Conservation (phyloP, 805 yeast species). For the Starmerella etchellsii region DNA sequence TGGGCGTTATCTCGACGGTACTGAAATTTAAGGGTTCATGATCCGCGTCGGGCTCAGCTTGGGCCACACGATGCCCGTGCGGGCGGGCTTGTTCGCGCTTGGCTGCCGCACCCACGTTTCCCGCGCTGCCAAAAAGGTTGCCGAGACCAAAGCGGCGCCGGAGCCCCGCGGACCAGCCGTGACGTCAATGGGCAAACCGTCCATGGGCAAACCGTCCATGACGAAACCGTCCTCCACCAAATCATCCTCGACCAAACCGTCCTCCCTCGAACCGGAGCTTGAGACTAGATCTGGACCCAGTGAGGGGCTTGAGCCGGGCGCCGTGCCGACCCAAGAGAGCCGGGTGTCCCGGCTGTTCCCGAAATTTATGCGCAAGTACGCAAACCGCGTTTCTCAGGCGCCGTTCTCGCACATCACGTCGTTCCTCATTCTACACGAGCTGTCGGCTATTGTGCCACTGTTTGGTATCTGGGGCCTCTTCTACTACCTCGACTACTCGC, state of each 20-base stretch:
- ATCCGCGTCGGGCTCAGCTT: no score
- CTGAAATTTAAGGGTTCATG: no score
- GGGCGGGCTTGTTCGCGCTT: no score
- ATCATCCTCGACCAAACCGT: background rate
- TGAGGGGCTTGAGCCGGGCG: no score
- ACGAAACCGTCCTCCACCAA: no score
- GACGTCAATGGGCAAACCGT: no score
- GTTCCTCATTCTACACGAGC: constrained; percentile 57
- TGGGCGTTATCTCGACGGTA: no score
- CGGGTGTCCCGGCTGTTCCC: constrained; percentile 31
- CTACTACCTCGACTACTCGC: constrained; percentile 42
- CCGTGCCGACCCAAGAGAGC: background rate
- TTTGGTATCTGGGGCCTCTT: constrained; percentile 54
- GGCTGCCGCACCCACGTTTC: constrained; percentile 15
- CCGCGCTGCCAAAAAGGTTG: constrained; percentile 22
- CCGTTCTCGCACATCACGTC: constrained; percentile 52
- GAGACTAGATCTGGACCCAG: no score
- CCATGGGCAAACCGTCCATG: no score
- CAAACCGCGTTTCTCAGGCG: constrained; percentile 38
- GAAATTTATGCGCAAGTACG: constrained; percentile 37
- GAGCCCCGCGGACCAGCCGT: no score
- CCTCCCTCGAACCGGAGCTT: background rate
- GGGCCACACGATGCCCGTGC: no score
- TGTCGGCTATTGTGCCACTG: constrained; percentile 62
- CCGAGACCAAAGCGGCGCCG: no score